Evolutionary conservation across 768 basidiomycete species (phyloP).

Genomic region (Termitomyces sp.): DNA sequence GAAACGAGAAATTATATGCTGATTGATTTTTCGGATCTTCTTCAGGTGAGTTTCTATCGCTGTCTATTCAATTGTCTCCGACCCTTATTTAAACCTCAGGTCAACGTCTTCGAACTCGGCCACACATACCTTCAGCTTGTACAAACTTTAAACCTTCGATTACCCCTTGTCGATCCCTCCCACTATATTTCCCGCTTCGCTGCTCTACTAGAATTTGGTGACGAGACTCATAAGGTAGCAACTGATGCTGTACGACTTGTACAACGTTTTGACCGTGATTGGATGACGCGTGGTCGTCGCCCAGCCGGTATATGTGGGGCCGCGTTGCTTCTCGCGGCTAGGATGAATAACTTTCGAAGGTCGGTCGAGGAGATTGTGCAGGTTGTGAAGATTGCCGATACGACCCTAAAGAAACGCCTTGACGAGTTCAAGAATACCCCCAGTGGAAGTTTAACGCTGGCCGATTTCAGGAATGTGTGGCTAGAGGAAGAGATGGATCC

Average conservation of each 20-base stretch:
- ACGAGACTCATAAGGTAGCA: slow-evolving; percentile 88
- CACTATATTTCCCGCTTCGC: slow-evolving; percentile 97
- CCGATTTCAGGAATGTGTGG: slow-evolving; percentile 89
- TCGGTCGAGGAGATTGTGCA: slow-evolving; percentile 96
- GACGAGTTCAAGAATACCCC: slow-evolving; percentile 93
- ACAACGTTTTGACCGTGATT: slow-evolving; percentile 89
- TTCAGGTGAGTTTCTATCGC: slow-evolving; percentile 52
- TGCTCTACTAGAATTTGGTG: slow-evolving; percentile 91
- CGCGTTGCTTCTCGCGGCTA: slow-evolving; percentile 87
- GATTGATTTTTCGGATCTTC: slow-evolving; percentile 96
- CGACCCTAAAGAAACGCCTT: slow-evolving; percentile 86
- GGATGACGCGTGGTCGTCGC: slow-evolving; percentile 94
- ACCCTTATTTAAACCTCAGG: slow-evolving; percentile 37
- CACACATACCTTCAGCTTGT: slow-evolving; percentile 94
- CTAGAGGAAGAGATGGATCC: slow-evolving; percentile 90
- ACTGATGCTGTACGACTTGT: slow-evolving; percentile 92
- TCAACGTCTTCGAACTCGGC: slow-evolving; percentile 96
- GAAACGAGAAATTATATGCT: slow-evolving; percentile 94
- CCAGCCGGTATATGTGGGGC: slow-evolving; percentile 98
- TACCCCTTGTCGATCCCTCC: slow-evolving; percentile 91
- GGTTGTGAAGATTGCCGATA: slow-evolving; percentile 98
- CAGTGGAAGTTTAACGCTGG: slow-evolving; percentile 78
- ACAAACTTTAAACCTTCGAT: slow-evolving; percentile 75
- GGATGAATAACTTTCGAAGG: slow-evolving; percentile 97
- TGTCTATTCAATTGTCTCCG: neutral